phyloP scores from a whole-genome alignment of 495 filamentous ascomycete species.

The Aspergillus biplanus region DNA sequence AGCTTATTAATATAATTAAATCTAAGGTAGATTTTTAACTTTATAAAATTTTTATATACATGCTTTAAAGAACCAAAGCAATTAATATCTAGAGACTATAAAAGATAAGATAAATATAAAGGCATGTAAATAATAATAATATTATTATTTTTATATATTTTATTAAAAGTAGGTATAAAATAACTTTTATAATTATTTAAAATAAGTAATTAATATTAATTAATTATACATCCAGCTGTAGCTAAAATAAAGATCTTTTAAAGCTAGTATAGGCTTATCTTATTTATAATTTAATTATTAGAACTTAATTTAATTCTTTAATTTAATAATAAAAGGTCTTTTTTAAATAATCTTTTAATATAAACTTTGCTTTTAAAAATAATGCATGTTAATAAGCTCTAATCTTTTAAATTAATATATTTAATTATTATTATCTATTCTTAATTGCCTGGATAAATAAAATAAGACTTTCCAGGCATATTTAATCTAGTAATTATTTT shows the following conservation, averaged over 20 bases:
- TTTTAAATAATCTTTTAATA: neutral
- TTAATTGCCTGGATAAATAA: neutral
- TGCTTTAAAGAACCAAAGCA: no score
- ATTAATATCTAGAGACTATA: no score
- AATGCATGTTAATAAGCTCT: no score
- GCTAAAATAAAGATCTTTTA: no score
- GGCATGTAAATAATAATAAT: no score
- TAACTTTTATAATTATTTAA: neutral
- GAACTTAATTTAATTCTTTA: neutral
- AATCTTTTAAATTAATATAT: no score
- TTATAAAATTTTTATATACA: no score
- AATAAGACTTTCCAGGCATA: neutral
- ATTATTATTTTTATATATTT: no score
- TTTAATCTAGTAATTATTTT: neutral
- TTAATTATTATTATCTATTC: neutral
- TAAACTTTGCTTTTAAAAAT: no score
- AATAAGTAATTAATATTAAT: neutral
- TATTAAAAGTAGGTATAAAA: neutral
- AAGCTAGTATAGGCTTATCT: no score
- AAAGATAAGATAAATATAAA: no score
- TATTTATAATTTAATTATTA: neutral
- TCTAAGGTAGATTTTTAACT: neutral
- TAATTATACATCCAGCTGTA: neutral
- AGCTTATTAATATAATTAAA: neutral
- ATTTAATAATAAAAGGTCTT: neutral